Conservation (phyloP, 345 rosid species). For the Fremontodendron californicum region DNA sequence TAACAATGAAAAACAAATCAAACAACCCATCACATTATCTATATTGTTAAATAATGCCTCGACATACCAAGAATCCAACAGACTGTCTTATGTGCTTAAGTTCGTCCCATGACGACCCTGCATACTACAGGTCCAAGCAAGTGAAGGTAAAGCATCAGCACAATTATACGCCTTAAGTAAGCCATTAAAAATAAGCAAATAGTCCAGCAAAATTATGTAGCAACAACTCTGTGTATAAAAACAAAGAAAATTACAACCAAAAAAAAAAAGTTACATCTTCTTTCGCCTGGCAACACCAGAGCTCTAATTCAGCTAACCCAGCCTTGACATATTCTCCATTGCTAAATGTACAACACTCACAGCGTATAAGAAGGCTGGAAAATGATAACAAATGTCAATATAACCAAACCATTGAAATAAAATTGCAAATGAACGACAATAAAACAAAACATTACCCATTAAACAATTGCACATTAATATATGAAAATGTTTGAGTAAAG, state of each 20-base stretch:
- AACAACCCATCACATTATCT: neutral
- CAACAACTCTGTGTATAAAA: neutral
- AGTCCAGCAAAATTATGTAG: neutral
- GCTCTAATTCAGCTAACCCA: constrained; percentile 95
- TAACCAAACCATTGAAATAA: constrained; percentile 1
- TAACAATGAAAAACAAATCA: constrained; percentile 2
- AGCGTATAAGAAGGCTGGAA: constrained; percentile 82
- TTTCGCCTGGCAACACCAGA: constrained; percentile 90
- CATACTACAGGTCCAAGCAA: constrained; percentile 53
- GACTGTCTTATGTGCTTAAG: constrained; percentile 94
- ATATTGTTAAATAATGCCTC: neutral
- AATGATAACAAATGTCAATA: constrained; percentile 11
- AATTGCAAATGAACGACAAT: neutral
- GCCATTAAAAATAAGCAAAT: neutral
- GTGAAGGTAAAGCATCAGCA: neutral
- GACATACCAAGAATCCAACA: constrained; percentile 92
- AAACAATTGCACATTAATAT: constrained; percentile 79
- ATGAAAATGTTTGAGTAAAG: constrained; percentile 90
- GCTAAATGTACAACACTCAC: constrained; percentile 99
- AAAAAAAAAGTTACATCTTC: constrained; percentile 48
- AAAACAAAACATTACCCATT: constrained; percentile 53
- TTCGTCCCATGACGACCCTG: constrained; percentile 97
- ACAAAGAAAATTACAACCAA: constrained; percentile 1
- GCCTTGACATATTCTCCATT: constrained; percentile 93
- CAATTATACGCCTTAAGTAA: neutral